Evolutionary conservation across 2,329 filamentous ascomycete genomes (phyloP), one percentile per base, ranked within the genome.

Genomic region (Penicillium sp.): DNA sequence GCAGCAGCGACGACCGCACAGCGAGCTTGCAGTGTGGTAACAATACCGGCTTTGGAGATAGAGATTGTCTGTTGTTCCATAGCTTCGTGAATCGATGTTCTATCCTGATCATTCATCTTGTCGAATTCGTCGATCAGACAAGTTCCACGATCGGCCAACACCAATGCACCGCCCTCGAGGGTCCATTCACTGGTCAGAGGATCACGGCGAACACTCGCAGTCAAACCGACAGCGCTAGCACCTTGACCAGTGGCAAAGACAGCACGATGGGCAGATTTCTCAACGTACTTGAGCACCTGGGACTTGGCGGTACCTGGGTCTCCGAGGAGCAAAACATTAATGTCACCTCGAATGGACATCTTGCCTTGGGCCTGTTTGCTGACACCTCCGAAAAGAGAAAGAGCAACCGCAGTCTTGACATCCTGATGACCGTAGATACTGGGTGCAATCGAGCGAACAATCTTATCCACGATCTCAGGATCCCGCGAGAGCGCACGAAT

Each of bases 61-160:
- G 91, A 97, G 58, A 98, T 98, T 1, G 93, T 98, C 73, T 98
- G 93, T 71, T 98, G 93, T 71, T 98, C 93, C 93, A 98, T 98
- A 51, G 93, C 93, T 76, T 98, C 93, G 79, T 98, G 93, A 59
- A 98, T 98, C 6, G 90, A 95, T 1, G 93, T 97, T 56, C 93
- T 83, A 69, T 98, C 93, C 66, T 97, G 90, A 67, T 98, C 93
- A 68, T 97, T 97, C 93, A 98, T 98, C 78, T 98, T 98, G 80
- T 98, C 93, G 62, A 98, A 98, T 71, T 98, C 93, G 62, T 98
- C 93, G 54, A 98, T 98, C 28, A 98, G 77, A 64, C 93, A 97
- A 12, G 89, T 95, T 36, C 93, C 93, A 56, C 88, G 86, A 67
- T 98, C 93, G 12, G 93, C 93, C 47, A 98, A 81, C 62, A 98